Evolutionary conservation across 75 land plant genomes (phyloP), one percentile per base, ranked within the genome.

Genomic region (Ceratopteris richardii): DNA sequence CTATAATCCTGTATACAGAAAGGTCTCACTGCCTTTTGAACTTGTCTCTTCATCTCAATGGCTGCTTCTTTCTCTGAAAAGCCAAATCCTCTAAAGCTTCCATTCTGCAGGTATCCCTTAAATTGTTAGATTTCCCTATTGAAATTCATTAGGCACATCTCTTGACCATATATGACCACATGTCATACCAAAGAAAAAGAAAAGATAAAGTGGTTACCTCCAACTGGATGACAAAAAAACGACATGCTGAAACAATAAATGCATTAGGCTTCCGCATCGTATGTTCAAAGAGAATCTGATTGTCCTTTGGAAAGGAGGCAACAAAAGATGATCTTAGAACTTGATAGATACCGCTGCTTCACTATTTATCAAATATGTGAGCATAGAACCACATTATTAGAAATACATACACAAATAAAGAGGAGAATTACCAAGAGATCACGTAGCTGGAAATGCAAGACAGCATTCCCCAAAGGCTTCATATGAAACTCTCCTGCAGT

Each of bases 1-100:
- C 24, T 29, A 52, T 31, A 53, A 11, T 53, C 58, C 18, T 52
- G 54, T 46, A 71, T 71, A 26, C 44, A 56, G 51, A 47, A 71
- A 19, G 73, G 73, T 21, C 39, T 63, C 14, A 67, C 60, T 19
- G 66, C 71, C 28, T 56, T 62, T 42, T 52, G 53, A 28, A 73
- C 52, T 20, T 67, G 47, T 1, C 60, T 67, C 62, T 73, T 60
- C 76, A 67, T 61, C 65, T 73, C 71, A 17, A 33, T 7, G 31
- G 76, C 76, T 36, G 76, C 64, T 36, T 31, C 26, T 20, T 61
- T 36, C 22, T 73, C 69, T 43, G 54, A 42, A 46, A 73, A 73
- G 39, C 76, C 76, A 67, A 73, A 73, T 21, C 76, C 76, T 36
- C 64, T 37, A 56, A 60, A 67, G 57, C 76, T 73, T 42, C 71